Conservation (phyloP, 495 filamentous ascomycete species). For the Arthonia radiata region DNA sequence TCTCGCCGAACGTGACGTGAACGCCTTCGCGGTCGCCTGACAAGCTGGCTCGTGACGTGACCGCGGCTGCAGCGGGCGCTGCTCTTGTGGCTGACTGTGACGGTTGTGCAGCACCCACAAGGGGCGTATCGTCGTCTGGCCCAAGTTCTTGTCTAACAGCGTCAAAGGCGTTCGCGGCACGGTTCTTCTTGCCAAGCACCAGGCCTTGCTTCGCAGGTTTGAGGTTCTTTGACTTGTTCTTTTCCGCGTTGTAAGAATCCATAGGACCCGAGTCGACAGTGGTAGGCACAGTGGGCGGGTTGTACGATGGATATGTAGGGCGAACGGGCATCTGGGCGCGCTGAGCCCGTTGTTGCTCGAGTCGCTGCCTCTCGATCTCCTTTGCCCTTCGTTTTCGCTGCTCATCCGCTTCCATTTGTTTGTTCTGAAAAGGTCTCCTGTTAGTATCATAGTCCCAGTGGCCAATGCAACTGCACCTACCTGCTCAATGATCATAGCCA, state of each 20-base stretch:
- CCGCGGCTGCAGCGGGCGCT: slow-evolving; percentile 30
- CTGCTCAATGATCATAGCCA: slow-evolving; percentile 88
- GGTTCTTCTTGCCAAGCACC: slow-evolving; percentile 95
- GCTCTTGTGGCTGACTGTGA: slow-evolving; percentile 24
- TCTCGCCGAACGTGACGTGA: slow-evolving; percentile 65
- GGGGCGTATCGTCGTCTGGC: slow-evolving; percentile 48
- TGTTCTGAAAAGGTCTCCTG: slow-evolving; percentile 40
- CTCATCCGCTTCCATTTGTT: slow-evolving; percentile 91
- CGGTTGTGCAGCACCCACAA: slow-evolving; percentile 26
- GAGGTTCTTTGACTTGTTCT: slow-evolving; percentile 59
- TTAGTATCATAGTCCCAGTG: slow-evolving; percentile 4
- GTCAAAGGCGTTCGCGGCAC: slow-evolving; percentile 89
- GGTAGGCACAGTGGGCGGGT: slow-evolving; percentile 40
- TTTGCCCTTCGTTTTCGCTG: slow-evolving; percentile 96
- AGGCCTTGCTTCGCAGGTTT: slow-evolving; percentile 76
- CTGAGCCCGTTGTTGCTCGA: slow-evolving; percentile 37
- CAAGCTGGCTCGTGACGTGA: slow-evolving; percentile 14
- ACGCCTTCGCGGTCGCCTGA: slow-evolving; percentile 54
- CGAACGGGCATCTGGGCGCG: slow-evolving; percentile 37
- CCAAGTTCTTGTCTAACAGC: slow-evolving; percentile 76
- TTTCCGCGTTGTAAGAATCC: slow-evolving; percentile 86
- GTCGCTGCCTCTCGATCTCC: slow-evolving; percentile 92
- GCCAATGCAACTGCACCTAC: slow-evolving; percentile 24
- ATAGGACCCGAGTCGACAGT: too few species aligned
- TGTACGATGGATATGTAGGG: slow-evolving; percentile 73